Evolutionary conservation across 148 eudicot genomes (phyloP).

Genomic region (Persicaria maculosa): DNA sequence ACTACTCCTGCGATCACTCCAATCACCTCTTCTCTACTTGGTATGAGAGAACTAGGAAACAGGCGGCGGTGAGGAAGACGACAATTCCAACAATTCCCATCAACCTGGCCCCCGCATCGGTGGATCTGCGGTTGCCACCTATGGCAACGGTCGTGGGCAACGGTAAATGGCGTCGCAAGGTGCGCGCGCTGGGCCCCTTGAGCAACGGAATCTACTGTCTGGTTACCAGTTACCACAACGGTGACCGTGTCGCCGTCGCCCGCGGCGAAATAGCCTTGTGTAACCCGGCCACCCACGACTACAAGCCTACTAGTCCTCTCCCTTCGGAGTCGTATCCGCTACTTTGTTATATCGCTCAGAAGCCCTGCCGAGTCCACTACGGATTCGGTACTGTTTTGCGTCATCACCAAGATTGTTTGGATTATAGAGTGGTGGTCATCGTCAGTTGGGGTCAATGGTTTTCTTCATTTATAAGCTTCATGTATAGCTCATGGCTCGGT

Average conservation of each 20-base stretch:
- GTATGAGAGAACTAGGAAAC: background rate
- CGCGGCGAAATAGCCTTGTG: background rate
- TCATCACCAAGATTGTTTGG: background rate
- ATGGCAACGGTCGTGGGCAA: background rate
- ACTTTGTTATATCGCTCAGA: too few species aligned
- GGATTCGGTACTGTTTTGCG: background rate
- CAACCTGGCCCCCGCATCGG: background rate
- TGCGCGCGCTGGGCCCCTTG: background rate
- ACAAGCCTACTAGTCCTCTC: background rate
- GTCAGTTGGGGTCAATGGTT: background rate
- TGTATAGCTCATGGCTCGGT: background rate
- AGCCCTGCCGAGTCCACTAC: background rate
- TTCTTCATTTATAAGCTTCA: background rate
- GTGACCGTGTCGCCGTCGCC: background rate
- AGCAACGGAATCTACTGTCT: background rate
- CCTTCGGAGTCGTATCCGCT: background rate
- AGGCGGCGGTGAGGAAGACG: background rate
- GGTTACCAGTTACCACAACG: background rate
- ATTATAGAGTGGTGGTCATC: background rate
- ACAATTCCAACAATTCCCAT: background rate
- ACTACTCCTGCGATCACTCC: background rate
- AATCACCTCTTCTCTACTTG: background rate
- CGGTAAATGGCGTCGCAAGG: background rate
- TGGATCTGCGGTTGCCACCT: background rate
- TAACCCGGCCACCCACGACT: background rate